Evolutionary conservation across 1,284 basidiomycete species (phyloP), one percentile per base, ranked within the genome.

Genomic region (Ceratobasidium sp.): DNA sequence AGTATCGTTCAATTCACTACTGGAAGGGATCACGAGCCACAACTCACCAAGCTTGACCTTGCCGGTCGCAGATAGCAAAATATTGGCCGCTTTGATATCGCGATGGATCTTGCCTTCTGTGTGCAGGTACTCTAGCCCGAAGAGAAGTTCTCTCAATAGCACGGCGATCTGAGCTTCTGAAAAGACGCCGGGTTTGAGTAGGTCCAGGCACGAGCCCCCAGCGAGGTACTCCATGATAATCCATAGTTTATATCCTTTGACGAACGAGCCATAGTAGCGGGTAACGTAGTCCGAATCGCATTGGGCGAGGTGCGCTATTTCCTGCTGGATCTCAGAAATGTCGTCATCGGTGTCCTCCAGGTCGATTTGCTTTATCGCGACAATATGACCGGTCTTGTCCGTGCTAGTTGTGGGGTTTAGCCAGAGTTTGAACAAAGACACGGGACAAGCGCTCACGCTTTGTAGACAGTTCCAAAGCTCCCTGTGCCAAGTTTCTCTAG

Each of bases 201-300:
- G 87, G 82, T 99, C 97, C 66, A 98, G 89, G 84, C 97, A 98
- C 24, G 96, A 98, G n/a, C 97, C 97, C 44, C 97, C 98, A 0
- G 96, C 96, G 65, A 99, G 91, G 82, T 96, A 99, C 83, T 99
- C 97, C 98, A 99, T 99, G 80, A 99, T 78, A 81, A 99, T 99
- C 98, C 98, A 99, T 22, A 99, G 87, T 82, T 98, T 98, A 87
- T 97, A 99, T 17, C 94, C 91, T 78, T 95, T 92, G 76, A 99
- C 95, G 82, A 99, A 99, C 73, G 95, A 97, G 65, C 96, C 97
- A 80, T 98, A 99, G 83, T 99, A 99, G 60, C 92, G 88, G 47
- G 97, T 99, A 74, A 99, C 95, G 82, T 95, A 95, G 83, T 97
- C 94, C 9, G 96, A 98, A 81, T 97, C 95, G 84, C 96, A 98